phyloP scores from a whole-genome alignment of 345 rosid species.

The Sapria himalayana region DNA sequence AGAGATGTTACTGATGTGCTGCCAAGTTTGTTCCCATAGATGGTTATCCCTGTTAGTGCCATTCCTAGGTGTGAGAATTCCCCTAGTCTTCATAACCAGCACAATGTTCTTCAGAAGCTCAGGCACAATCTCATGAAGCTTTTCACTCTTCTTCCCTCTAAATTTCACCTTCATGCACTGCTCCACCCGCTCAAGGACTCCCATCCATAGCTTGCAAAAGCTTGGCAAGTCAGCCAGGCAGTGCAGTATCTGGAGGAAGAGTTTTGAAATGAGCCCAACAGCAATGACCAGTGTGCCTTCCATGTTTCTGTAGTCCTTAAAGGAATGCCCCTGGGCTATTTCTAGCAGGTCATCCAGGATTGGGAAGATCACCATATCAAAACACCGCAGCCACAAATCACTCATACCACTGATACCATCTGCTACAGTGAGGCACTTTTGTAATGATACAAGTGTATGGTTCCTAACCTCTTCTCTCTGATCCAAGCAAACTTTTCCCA shows the following conservation, averaged over 20 bases:
- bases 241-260: constrained; percentile 52
- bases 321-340: constrained; percentile 77
- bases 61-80: constrained; percentile 67
- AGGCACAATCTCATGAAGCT: constrained; percentile 70
- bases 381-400: constrained; percentile 71
- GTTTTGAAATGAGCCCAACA: constrained; percentile 55
- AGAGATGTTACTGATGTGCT: constrained; percentile 67
- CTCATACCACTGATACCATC: constrained; percentile 49
- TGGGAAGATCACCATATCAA: constrained; percentile 74
- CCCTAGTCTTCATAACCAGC: constrained; percentile 65
- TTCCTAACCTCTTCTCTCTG: constrained; percentile 94
- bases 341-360: constrained; percentile 89
- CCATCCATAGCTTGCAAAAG: constrained; percentile 86
- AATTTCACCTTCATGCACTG: constrained; percentile 80
- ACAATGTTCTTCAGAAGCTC: constrained; percentile 76
- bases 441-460: constrained; percentile 69
- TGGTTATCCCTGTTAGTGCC: constrained; percentile 85
- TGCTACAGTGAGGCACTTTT: constrained; percentile 66
- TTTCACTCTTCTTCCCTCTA: constrained; percentile 72
- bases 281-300: constrained; percentile 71
- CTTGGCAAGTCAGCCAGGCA: constrained; percentile 58
- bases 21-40: constrained; percentile 97
- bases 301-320: constrained; percentile 86
- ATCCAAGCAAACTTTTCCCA: constrained; percentile 96
- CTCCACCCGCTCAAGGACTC: constrained; percentile 84